Evolutionary conservation across 2,329 filamentous ascomycete genomes (phyloP), one percentile per base, ranked within the genome.

Genomic region (Cercospora nicotianae): DNA sequence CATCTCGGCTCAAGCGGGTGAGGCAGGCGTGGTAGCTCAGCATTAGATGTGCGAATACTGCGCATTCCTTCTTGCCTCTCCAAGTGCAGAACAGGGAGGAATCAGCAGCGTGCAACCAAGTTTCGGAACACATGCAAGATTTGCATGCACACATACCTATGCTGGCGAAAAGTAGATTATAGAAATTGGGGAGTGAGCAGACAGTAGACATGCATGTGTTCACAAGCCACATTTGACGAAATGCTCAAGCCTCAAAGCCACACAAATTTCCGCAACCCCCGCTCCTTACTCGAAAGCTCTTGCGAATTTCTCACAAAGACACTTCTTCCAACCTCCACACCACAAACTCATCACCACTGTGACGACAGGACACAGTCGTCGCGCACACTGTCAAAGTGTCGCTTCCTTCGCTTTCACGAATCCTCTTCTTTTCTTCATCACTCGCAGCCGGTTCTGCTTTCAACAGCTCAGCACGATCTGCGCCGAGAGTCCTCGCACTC

Each of bases 1-100:
- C 80, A 97, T 99, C 76, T 88, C 89, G 18, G 67, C 67, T 13
- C 94, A 94, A 23, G 67, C 67, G 12, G 90, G 96, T 79, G 90
- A 90, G 64, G 89, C 91, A 58, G 95, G 95, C 74, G 95, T 94
- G 66, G 88, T 89, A 78, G 74, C 73, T 12, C 75, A 79, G 68
- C 77, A 79, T 67, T 79, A 76, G 69, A 57, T 31, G 51, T 61
- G 23, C 16, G 18, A 16, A 55, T n/a, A 16, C 13, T n/a, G 36
- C 36, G 36, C 36, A n/a, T 8, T 42, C 6, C 2, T 7, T 20
- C 59, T 48, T 58, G 45, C 18, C 30, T 13, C 48, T 5, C 23
- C 23, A 7, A 18, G 48, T 28, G 23, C 6, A 30, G 12, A 28
- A 13, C 6, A 30, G 48, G 48, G 16, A 10, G 26, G 33, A n/a